Conservation (phyloP, 225 moss, liverwort and hornwort genomes). For the Physcomitrellopsis africana region DNA sequence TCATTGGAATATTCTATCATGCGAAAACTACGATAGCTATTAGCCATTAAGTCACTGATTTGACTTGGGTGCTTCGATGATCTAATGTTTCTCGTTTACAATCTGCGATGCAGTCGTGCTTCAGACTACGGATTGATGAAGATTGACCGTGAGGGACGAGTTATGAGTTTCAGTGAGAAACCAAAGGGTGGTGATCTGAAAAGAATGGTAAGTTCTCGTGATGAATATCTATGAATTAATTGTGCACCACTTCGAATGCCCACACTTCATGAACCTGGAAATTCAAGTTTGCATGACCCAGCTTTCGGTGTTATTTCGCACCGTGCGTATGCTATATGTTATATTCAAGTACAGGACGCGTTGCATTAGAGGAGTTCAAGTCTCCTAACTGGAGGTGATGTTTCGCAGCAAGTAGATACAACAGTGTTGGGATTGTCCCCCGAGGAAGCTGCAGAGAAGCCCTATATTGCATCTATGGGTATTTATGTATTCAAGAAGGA, state of each 20-base stretch:
- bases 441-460: constrained; percentile 69
- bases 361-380: neutral
- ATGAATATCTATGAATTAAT: neutral
- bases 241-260: neutral
- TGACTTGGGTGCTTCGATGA: too few species aligned
- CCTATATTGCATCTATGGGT: constrained; percentile 98
- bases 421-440: constrained; percentile 73
- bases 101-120: constrained; percentile 68
- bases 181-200: constrained; percentile 70
- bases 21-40: neutral
- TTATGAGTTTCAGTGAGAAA: constrained; percentile 89
- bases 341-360: neutral
- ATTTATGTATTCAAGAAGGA: constrained; percentile 98
- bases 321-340: neutral
- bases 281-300: too few species aligned
- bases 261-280: neutral
- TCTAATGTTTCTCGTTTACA: neutral
- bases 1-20: too few species aligned
- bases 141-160: constrained; percentile 79
- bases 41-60: neutral
- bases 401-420: constrained; percentile 87
- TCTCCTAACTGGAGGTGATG: constrained; percentile 4
- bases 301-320: too few species aligned
- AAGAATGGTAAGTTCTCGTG: constrained; percentile 62
- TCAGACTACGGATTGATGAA: constrained; percentile 96